Base-by-base conservation (phyloP, 352 stramenopile genomes). In the Phytopythium ostracodes region DNA sequence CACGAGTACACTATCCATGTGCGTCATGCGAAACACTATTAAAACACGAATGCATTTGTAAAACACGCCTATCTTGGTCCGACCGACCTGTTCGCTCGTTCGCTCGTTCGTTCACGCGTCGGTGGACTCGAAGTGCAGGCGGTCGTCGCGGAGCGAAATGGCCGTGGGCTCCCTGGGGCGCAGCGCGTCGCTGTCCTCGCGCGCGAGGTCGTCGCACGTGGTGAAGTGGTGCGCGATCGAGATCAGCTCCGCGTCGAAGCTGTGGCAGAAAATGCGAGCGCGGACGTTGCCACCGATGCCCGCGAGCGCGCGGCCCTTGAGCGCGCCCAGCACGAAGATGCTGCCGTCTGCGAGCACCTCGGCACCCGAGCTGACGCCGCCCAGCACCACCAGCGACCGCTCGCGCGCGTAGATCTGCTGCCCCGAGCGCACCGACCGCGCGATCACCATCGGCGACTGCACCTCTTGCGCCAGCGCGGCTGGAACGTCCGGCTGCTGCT, bases 151-250 rank as follows among this genome's bases (percentile, higher is more conserved):
- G 24, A 92, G 70, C n/a, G 64, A 76, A 20, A 89, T 73, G 53
- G 68, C 63, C 46, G 83, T 90, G 35, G 83, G 73, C 64, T 84
- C 78, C 60, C 79, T 62, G 60, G 68, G 72, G 40, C 73, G 76
- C 61, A 90, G 62, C 55, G 71, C 64, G 31, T 51, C 69, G 29
- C 68, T 74, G 56, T 77, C 60, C 17, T 71, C 67, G 56, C 75
- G 65, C 59, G 75, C 71, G 38, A 89, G 62, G 47, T 80, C 81
- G 65, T 96, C 87, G 65, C 84, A 95, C n/a, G 88, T 96, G 38
- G 88, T 96, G 62, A 96, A 96, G 66, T 87, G 85, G 67, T 96
- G 84, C 42, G 83, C 87, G 71, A 96, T 94, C 56, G 87, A 94
- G 57, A 96, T 82, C 64, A 96, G 81, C 73, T 96, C 88, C 11